These are phyloP conservation scores for Danielozyma ontarioensis DNA, from an alignment of 805 yeast species.

Conservation along the genomic window DNA sequence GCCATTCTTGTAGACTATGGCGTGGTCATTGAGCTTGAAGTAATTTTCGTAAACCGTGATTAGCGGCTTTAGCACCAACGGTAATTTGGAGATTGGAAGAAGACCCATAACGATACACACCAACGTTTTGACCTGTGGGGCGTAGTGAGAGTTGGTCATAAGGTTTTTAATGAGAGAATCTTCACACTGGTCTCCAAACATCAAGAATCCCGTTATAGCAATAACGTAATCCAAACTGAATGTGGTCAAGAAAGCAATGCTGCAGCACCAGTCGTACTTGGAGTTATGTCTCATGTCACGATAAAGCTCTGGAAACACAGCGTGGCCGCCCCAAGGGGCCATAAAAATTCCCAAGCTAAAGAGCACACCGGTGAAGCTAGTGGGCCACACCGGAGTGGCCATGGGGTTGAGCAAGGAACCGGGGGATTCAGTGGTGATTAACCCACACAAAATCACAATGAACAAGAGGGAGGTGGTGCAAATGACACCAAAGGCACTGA, in stretches of 20 bases:
- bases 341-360: slow-evolving; percentile 58
- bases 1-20: not conserved
- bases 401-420: slow-evolving; percentile 53
- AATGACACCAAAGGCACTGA: slow-evolving; percentile 53
- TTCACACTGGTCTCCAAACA: slow-evolving; percentile 68
- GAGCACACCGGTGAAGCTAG: slow-evolving; percentile 28
- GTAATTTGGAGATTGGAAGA: slow-evolving; percentile 37
- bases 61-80: slow-evolving; percentile 34
- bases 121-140: slow-evolving; percentile 42
- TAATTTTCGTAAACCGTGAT: slow-evolving; percentile 32
- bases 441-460: slow-evolving; percentile 45
- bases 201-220: slow-evolving; percentile 64
- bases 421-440: slow-evolving; percentile 34
- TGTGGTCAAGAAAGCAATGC: slow-evolving; percentile 54
- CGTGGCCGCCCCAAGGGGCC: slow-evolving; percentile 85
- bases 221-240: slow-evolving; percentile 53
- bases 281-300: slow-evolving; percentile 71
- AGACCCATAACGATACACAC: slow-evolving; percentile 32
- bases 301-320: slow-evolving; percentile 72
- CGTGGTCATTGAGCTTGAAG: slow-evolving; percentile 10
- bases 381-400: slow-evolving; percentile 32
- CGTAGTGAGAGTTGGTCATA: slow-evolving; percentile 62
- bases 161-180: slow-evolving; percentile 79
- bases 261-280: slow-evolving; percentile 49
- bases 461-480: slow-evolving; percentile 48